Evolutionary conservation across 192 early-diverging fungal genomes (phyloP), one percentile per base, ranked within the genome.

Genomic region (Backusella westeae): DNA sequence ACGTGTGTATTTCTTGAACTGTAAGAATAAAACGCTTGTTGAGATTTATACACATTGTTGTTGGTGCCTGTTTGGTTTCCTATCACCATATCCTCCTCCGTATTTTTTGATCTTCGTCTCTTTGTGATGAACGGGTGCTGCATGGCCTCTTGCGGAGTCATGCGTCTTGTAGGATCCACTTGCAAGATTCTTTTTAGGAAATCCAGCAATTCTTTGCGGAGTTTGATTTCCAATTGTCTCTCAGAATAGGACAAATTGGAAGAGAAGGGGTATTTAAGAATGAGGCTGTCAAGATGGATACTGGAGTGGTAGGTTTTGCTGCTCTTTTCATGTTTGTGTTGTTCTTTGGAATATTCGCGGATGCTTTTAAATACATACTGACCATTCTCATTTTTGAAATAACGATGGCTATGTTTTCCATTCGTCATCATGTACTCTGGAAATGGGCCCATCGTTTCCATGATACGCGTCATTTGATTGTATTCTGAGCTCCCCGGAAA

Each of bases 401-500:
- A 98, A 65, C 92, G 87, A 23, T 90, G 87, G 1, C 94, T 90
- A 32, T 89, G 89, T 80, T 96, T 96, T 10, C 94, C 96, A 71
- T 91, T 92, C 80, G 97, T 95, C 34, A 96, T 88, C 95, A 97
- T 99, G 23, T 63, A 63, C 23, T 63, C 56, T 78, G 92, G 93
- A 17, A 81, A 80, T 6, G 96, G 96, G 19, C 96, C 96, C 52
- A 99, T 81, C 83, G 97, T 88, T 49, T 98, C 95, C 19, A 97
- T 91, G 71, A 99, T 99, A 17, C 97, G 86, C 32, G 88, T 89
- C 10, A 99, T 80, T 83, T 98, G 97, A 80, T 99, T 96, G 82
- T 98, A 97, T 84, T 99, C 97, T 41, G 94, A 96, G 12, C 90
- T 89, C 19, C 98, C 98, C 0, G 97, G 97, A 78, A 99, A 98